Base-by-base conservation (phyloP, 2,329 filamentous ascomycete species). In the Sclerotinia borealis region DNA sequence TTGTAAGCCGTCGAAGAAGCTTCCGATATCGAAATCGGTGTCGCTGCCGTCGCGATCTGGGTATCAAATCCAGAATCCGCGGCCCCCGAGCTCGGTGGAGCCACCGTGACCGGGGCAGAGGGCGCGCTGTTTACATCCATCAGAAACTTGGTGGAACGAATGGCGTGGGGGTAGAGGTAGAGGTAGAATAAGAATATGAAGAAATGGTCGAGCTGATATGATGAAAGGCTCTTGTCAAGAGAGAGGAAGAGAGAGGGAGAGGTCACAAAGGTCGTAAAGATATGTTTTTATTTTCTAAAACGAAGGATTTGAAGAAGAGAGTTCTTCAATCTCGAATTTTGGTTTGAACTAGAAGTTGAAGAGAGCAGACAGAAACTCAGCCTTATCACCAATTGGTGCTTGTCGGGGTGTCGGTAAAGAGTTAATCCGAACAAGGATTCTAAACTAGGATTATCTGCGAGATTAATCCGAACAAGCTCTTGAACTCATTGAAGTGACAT, bases 391-490 rank as follows among this genome's bases (percentile, higher is more conserved):
- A 34, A 22, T 45, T 45, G n/a, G 3, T 58, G 54, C 27, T 45
- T 55, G 15, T 34, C 48, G 49, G 36, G 49, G 36, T n/a, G 4
- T 27, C 39, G 27, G 51, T 17, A n/a, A 9, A 17, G 19, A 27
- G 13, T 58, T 58, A 34, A 27, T 58, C 60, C 60, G 51, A 31
- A 19, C n/a, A 22, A 63, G 51, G 34, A 29, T 39, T 31, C 3
- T 25, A 8, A 19, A 61, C 39, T 36, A 17, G 37, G 47, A 62
- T 41, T 37, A 25, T 29, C 36, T 47, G 50, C n/a, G 47, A 41
- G 31, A 22, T 49, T 58, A 4, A 59, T 22, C 13, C 11, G n/a
- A 48, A 45, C 48, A 55, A 55, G 59, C 41, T 65, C 39, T 63
- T 29, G 47, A 51, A n/a, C 34, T 15, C 29, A 39, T 36, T 39